phyloP scores from a whole-genome alignment of 2,329 filamentous ascomycete genomes.

The Diplodia corticola region DNA sequence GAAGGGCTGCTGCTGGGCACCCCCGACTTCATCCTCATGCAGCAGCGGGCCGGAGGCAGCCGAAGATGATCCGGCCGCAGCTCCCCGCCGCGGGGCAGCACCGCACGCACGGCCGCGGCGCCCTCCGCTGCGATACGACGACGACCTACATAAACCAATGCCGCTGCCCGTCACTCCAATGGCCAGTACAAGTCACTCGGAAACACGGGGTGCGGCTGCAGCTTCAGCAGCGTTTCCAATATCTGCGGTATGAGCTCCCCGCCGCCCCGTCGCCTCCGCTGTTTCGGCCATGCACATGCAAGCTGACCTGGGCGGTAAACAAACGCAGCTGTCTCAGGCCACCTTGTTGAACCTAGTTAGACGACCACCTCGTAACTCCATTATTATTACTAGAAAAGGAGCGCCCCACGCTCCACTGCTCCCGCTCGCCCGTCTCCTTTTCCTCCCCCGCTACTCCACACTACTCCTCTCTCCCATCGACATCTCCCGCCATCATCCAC shows the following conservation, averaged over 20 bases:
- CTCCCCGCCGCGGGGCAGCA: slow-evolving; percentile 8
- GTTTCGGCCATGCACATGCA: background rate
- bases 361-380: background rate
- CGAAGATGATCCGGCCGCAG: background rate
- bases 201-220: slow-evolving; percentile 11
- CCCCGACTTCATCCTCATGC: background rate
- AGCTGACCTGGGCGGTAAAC: slow-evolving; percentile 6
- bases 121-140: slow-evolving; percentile 7
- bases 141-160: background rate
- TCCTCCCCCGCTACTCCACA: background rate
- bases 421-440: background rate
- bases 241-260: background rate
- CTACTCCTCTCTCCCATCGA: background rate
- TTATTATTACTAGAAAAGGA: background rate
- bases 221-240: background rate
- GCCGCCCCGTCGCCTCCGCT: background rate
- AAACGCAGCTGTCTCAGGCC: slow-evolving; percentile 18
- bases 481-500: background rate
- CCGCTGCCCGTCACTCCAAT: background rate
- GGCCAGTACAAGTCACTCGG: background rate
- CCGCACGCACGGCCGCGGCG: background rate
- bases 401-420: background rate
- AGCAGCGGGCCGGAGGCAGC: background rate
- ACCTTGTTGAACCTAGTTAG: background rate
- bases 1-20: no score